Conservation (phyloP, 208 protist genomes). For the Porcisia deanei region DNA sequence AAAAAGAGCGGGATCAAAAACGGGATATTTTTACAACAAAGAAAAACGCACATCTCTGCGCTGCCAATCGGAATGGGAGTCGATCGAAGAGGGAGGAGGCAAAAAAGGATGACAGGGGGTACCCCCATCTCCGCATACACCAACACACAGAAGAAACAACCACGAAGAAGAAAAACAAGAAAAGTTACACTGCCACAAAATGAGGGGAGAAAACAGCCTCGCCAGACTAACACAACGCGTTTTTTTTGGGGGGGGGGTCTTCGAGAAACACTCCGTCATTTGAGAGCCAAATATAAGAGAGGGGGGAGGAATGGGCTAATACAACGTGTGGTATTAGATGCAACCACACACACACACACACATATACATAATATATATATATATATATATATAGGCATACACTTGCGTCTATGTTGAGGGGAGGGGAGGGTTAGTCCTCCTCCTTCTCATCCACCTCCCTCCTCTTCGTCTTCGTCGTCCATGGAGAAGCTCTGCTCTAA, state of each 20-base stretch:
- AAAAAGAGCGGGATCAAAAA: too few species aligned
- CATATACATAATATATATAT: too few species aligned
- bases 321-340: background rate
- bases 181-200: too few species aligned
- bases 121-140: background rate
- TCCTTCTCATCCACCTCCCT: slow-evolving; percentile 1
- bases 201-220: too few species aligned
- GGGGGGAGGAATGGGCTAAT: background rate
- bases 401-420: background rate
- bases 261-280: background rate
- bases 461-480: slow-evolving; percentile 53
- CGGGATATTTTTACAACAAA: too few species aligned
- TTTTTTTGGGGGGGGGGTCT: background rate
- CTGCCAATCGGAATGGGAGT: background rate
- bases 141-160: background rate
- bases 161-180: too few species aligned
- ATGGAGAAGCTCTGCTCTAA: slow-evolving; percentile 72
- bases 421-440: background rate
- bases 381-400: too few species aligned
- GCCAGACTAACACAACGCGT: too few species aligned
- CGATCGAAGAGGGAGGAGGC: background rate
- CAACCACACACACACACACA: background rate
- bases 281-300: background rate
- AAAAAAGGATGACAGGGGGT: background rate
- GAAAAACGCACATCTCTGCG: too few species aligned